Conservation (phyloP, 2,329 filamentous ascomycete species). For the Penicillium aurantiogriseum region DNA sequence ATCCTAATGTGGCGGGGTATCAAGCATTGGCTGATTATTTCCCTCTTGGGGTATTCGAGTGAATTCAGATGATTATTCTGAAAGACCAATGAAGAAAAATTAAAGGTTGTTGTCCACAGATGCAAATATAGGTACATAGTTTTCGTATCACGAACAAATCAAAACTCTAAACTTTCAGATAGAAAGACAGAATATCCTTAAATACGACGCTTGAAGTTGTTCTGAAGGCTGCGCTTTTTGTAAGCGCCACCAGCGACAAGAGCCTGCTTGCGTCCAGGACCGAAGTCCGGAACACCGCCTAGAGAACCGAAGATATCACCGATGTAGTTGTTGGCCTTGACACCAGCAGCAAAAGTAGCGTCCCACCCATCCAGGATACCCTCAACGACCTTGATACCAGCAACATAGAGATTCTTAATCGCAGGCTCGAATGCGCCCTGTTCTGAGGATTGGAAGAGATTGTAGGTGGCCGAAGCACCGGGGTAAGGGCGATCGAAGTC, state of each 20-base stretch:
- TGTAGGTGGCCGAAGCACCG: conserved; percentile 55
- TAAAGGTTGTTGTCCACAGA: background rate
- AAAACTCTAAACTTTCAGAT: background rate
- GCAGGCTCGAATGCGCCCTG: conserved; percentile 65
- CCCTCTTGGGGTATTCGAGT: conserved; percentile 54
- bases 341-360: conserved; percentile 55
- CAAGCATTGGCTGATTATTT: conserved; percentile 59
- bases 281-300: conserved; percentile 65
- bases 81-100: background rate
- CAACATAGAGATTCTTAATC: conserved; percentile 64
- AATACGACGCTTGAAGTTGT: conserved; percentile 8
- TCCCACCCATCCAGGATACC: conserved; percentile 65
- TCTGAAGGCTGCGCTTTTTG: conserved; percentile 18
- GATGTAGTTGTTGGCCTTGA: conserved; percentile 63
- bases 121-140: background rate
- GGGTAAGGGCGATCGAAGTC: conserved; percentile 70
- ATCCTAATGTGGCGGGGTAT: conserved; percentile 61
- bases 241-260: conserved; percentile 22
- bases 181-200: background rate
- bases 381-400: conserved; percentile 63
- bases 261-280: conserved; percentile 33
- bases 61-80: background rate
- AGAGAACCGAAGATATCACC: conserved; percentile 70
- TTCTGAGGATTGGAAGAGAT: conserved; percentile 56
- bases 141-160: background rate